These are phyloP conservation scores for Monosporascus sp. DNA, from an alignment of 2,329 filamentous ascomycete species.

Conservation along the genomic window DNA sequence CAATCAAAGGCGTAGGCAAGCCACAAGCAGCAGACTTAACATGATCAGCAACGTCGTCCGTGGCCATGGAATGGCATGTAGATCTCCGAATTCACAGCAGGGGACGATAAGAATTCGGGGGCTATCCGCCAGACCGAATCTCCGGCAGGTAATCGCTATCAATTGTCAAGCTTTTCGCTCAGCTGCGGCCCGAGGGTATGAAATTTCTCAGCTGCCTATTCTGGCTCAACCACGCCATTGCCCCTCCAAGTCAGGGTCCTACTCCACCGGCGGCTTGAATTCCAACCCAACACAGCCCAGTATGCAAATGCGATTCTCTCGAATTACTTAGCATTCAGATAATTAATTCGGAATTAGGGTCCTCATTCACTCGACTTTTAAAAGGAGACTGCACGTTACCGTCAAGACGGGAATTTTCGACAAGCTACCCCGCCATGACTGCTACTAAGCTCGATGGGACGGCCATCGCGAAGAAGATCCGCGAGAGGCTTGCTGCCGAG, in stretches of 20 bases:
- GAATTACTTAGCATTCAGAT: too few species aligned
- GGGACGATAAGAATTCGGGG: neutral
- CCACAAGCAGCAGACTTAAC: neutral
- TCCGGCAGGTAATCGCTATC: neutral
- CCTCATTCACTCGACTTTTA: neutral
- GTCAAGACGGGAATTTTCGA: conserved; percentile 31
- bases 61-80: neutral
- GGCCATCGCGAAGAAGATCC: conserved; percentile 86
- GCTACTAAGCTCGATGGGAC: conserved; percentile 93
- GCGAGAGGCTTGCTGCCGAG: conserved; percentile 72
- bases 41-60: neutral
- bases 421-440: conserved; percentile 62
- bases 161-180: neutral
- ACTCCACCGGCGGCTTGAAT: neutral
- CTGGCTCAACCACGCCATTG: neutral
- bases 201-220: neutral
- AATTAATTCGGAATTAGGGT: neutral
- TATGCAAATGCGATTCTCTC: neutral
- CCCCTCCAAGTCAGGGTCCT: neutral
- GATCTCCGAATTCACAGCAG: neutral
- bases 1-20: too few species aligned
- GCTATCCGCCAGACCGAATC: neutral
- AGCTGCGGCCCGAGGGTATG: neutral
- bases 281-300: neutral
- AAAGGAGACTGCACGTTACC: neutral